Evolutionary conservation across 495 filamentous ascomycete genomes (phyloP), one percentile per base, ranked within the genome.

Genomic region (Talaromyces adpressus): DNA sequence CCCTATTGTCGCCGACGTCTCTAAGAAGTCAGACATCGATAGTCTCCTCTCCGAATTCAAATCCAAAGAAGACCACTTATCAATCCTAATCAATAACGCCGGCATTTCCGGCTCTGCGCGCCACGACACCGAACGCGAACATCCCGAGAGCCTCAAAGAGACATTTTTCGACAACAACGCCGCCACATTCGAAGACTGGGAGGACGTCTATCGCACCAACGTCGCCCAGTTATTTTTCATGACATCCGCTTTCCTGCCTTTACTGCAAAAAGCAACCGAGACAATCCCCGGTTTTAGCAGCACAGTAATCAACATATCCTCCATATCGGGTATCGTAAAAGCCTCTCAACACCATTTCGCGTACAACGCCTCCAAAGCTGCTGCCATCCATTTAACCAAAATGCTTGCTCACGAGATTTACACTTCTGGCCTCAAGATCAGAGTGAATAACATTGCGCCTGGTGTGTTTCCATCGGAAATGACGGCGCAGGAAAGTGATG

Each of bases 261-360:
- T 78, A 34, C 67, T 75, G 59, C 69, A 79, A 49, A 74, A 78
- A 36, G 78, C 82, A 20, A 79, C 73, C 9, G 76, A 82, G 65
- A 4, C 29, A 32, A 58, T 36, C n/a, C 52, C 52, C n/a, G 79
- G 80, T 34, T 85, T 77, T 73, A 79, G 81, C 3, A 80, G 80
- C 34, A 82, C 74, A 0, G 82, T 88, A 5, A 77, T 89, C 68
- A 89, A 88, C 64, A 86, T 84, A 61, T 78, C 80, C 32, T 82
- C 81, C 7, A 84, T 85, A 27, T 81, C 77, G 1, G 82, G 82
- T 1, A 77, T 79, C 16, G 71, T 83, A 8, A 78, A 78, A 61
- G 71, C 73, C 23, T 72, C 80, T 2, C 82, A 84, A 68, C 75
- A 76, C 32, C 82, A 84, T 62, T 84, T 83, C 64, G 74, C 77